Evolutionary conservation across 2,329 filamentous ascomycete species (phyloP).

Genomic region (Talaromyces marneffei): DNA sequence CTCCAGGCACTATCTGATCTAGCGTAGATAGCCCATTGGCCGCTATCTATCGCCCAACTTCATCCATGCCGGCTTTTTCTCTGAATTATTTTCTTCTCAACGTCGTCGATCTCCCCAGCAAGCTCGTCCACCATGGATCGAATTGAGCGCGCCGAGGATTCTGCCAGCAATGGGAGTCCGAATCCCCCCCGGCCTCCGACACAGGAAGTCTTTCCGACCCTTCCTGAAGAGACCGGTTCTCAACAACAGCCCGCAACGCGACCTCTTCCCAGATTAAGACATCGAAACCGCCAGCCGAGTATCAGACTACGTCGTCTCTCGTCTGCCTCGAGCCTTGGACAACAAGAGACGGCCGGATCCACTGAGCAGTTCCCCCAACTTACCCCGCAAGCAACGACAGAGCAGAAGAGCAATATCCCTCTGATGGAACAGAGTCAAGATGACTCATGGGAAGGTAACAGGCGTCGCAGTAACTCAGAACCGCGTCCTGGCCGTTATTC

Average conservation of each 20-base stretch:
- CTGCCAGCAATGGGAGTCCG: conserved; percentile 14
- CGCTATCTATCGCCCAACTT: neutral
- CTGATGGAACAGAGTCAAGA: conserved; percentile 18
- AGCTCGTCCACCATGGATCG: conserved; percentile 29
- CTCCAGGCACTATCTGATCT: neutral
- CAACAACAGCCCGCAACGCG: neutral
- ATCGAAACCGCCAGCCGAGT: conserved; percentile 16
- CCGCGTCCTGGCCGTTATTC: conserved; percentile 33
- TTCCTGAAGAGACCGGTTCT: conserved; percentile 12
- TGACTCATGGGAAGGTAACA: conserved; percentile 24
- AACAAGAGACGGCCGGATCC: neutral
- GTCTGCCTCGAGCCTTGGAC: conserved; percentile 9
- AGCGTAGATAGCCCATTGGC: neutral
- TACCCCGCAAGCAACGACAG: neutral
- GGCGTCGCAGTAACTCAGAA: conserved; percentile 39
- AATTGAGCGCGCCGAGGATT: conserved; percentile 30
- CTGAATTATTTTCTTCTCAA: neutral
- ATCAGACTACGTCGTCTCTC: conserved; percentile 19
- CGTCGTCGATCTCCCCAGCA: neutral
- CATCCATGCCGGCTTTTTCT: neutral
- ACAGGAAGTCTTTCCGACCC: conserved; percentile 15
- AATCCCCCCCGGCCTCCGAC: conserved; percentile 6
- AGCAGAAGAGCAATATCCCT: neutral
- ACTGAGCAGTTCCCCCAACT: neutral
- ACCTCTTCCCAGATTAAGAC: neutral